Evolutionary conservation across 2,329 filamentous ascomycete species (phyloP).

Genomic region (Alternaria sp.): DNA sequence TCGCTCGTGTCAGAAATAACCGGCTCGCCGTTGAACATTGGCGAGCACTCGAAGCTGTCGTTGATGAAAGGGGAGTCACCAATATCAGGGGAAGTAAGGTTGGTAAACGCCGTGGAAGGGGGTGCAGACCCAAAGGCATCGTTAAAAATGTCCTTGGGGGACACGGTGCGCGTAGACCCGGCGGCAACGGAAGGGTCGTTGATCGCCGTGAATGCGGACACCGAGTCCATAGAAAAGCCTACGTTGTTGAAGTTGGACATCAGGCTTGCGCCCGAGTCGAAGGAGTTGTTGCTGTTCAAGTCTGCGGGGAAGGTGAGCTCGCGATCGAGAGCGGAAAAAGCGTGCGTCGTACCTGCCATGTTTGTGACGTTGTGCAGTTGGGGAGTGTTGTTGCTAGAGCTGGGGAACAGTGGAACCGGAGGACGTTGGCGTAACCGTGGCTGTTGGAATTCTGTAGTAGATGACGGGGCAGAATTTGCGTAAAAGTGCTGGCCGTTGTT

Average conservation of each 20-base stretch:
- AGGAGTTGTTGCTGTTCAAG: slow-evolving; percentile 50
- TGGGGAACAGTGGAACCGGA: slow-evolving; percentile 75
- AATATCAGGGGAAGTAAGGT: slow-evolving; percentile 82
- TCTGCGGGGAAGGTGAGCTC: slow-evolving; percentile 46
- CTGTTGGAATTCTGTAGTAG: slow-evolving; percentile 65
- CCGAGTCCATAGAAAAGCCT: slow-evolving; percentile 40
- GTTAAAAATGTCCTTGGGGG: slow-evolving; percentile 81
- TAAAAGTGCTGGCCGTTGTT: slow-evolving; percentile 69
- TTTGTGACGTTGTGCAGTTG: slow-evolving; percentile 49
- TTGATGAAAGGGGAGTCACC: slow-evolving; percentile 77
- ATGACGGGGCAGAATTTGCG: slow-evolving; percentile 71
- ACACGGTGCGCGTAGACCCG: slow-evolving; percentile 69
- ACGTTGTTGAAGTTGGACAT: slow-evolving; percentile 53
- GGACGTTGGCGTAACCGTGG: slow-evolving; percentile 65
- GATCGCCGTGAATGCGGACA: slow-evolving; percentile 55
- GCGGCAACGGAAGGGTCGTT: slow-evolving; percentile 53
- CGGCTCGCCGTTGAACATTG: slow-evolving; percentile 69
- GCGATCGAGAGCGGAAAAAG: slow-evolving; percentile 18
- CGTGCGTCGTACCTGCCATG: slow-evolving; percentile 50
- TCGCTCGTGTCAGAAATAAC: slow-evolving; percentile 64
- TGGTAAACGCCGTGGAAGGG: slow-evolving; percentile 81
- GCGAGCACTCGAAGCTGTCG: slow-evolving; percentile 79
- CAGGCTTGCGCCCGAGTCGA: slow-evolving; percentile 59
- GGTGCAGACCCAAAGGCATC: slow-evolving; percentile 77
- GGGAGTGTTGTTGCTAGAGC: slow-evolving; percentile 64